Percentiles rank a stretch among this genome's conserved stretches.
These are phyloP conservation scores for Xylariaceae sp. DNA, from an alignment of 2,329 filamentous ascomycete genomes.

Conservation along the genomic window DNA sequence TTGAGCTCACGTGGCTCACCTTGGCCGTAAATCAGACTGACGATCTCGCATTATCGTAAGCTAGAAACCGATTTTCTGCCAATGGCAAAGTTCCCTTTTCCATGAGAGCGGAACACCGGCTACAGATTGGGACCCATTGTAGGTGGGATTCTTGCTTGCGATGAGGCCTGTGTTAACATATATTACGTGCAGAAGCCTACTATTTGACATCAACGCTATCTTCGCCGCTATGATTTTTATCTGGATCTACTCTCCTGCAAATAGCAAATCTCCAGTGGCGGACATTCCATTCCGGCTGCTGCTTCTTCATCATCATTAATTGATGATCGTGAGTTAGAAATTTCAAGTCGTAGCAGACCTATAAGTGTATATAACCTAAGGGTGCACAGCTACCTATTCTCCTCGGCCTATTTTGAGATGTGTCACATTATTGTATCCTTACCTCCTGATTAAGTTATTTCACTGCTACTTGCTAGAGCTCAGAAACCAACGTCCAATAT, in stretches of 20 bases:
- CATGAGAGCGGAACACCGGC: not conserved
- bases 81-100: not conserved
- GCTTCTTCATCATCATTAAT: not conserved
- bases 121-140: too few species aligned
- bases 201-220: not conserved
- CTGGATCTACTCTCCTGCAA: not conserved
- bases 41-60: slow-evolving; percentile 8
- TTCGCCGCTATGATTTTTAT: not conserved
- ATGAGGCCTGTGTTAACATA: not conserved
- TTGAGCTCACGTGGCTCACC: not conserved
- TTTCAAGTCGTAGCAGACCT: not conserved
- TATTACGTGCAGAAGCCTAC: not conserved
- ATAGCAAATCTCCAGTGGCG: not conserved
- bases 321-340: not conserved
- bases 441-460: not conserved
- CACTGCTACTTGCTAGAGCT: not conserved
- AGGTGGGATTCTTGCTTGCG: not conserved
- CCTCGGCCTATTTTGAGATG: not conserved
- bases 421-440: not conserved
- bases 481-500: slow-evolving; percentile 1
- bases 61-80: not conserved
- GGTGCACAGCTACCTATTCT: not conserved
- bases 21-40: not conserved
- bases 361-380: slow-evolving; percentile 2
- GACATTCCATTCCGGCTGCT: not conserved